These are phyloP conservation scores for Elongisporangium prolatum DNA, from an alignment of 352 stramenopile genomes.

Conservation along the genomic window DNA sequence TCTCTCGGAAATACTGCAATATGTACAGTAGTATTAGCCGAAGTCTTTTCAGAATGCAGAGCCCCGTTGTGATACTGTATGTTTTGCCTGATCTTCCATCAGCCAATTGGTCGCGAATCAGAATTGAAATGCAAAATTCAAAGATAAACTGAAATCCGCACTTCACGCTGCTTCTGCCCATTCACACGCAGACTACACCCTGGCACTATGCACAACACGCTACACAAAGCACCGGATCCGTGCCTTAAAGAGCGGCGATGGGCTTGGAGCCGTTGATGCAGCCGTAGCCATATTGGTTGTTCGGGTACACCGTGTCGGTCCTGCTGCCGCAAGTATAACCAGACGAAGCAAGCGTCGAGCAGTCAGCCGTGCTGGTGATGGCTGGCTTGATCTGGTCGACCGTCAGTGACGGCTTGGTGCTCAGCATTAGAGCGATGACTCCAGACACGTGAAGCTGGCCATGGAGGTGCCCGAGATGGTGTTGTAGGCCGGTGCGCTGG, in stretches of 20 bases:
- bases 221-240: too few species aligned
- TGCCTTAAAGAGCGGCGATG: not conserved
- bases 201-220: too few species aligned
- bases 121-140: too few species aligned
- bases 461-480: constrained; percentile 13
- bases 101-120: too few species aligned
- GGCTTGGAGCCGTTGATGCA: constrained; percentile 34
- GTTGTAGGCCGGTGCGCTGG: constrained; percentile 5
- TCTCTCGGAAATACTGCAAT: too few species aligned
- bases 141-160: too few species aligned
- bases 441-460: constrained; percentile 18
- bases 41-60: too few species aligned
- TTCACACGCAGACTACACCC: too few species aligned
- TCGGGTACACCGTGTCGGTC: constrained; percentile 22
- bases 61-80: too few species aligned
- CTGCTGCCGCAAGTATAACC: constrained; percentile 15
- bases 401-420: constrained; percentile 5
- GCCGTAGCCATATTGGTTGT: constrained; percentile 59
- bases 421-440: constrained; percentile 13
- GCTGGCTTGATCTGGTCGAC: constrained; percentile 8
- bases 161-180: too few species aligned
- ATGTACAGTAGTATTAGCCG: too few species aligned
- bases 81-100: too few species aligned
- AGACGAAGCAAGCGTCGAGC: constrained; percentile 2
- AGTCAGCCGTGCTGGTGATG: constrained; percentile 10